Base-by-base conservation (phyloP, 352 stramenopile genomes). In the Phytophthora podocarpi region DNA sequence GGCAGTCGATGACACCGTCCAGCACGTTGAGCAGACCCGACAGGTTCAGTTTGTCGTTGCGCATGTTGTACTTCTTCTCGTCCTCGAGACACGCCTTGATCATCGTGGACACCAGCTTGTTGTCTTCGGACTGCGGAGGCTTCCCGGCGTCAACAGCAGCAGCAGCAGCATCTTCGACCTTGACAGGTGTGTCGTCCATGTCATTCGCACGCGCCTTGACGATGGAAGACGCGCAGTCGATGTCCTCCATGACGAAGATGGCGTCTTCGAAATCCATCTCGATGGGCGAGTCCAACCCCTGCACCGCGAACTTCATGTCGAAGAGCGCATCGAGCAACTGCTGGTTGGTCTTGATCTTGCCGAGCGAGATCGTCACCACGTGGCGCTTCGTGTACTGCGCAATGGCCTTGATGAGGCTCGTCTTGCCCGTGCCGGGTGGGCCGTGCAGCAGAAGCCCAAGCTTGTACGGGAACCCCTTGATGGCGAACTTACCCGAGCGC, bases 191-290 rank as follows among this genome's bases (percentile, higher is more conserved):
- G 70, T 91, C 35, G 67, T 50, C 56, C 84, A 80, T 40, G 66
- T 81, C 37, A 41, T 50, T 7, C 83, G 67, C 40, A 15, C 78
- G 78, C 9, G 67, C 52, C 30, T 80, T 78, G 0, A 96, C 89
- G n/a, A 96, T 79, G 5, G 80, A 83, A 2, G 83, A 87, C 10
- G 85, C 82, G 30, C 84, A 91, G 68, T 97, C 89, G 41, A 96
- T 85, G 73, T 96, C 87, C 59, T 97, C 87, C 80, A 97, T 93
- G 16, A 97, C 90, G 59, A 93, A 97, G 12, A 97, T 85, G n/a
- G 95, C 72, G 56, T 97, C 82, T 26, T 93, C 81, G 57, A 95
- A 93, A 12, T 34, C 59, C 46, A 96, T 79, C 32, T 77, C 74
- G 1, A 94, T 65, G 0, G 85, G 83, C 30, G 83, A 76, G 23